phyloP scores from a whole-genome alignment of 305 asterid genomes.

The Lippia alba region DNA sequence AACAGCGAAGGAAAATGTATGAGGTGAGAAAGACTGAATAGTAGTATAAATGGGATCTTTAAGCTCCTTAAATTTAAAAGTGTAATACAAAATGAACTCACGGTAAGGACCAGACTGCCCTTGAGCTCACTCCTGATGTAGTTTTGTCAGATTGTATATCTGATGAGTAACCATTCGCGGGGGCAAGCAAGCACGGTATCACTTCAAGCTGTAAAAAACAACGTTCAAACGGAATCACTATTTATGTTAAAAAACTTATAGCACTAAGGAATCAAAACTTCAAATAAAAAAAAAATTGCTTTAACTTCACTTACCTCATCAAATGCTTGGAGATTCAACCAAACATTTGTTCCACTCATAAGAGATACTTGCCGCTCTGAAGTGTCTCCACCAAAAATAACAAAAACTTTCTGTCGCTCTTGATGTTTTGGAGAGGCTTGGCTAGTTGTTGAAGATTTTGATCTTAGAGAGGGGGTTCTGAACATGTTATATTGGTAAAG shows the following conservation, averaged over 20 bases:
- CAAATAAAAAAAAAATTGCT: neutral
- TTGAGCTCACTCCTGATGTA: constrained; percentile 45
- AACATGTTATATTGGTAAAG: constrained; percentile 49
- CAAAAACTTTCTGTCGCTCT: constrained; percentile 61
- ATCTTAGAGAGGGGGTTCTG: constrained; percentile 50
- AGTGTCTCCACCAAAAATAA: constrained; percentile 88
- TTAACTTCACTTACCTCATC: constrained; percentile 65
- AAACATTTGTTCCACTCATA: constrained; percentile 97
- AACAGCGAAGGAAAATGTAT: constrained; percentile 20
- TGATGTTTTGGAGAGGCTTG: constrained; percentile 38
- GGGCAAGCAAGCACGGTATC: constrained; percentile 81
- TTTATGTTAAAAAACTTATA: constrained; percentile 7
- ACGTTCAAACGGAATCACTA: constrained; percentile 25
- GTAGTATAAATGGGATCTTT: constrained; percentile 17
- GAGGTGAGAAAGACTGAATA: neutral
- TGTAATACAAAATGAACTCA: constrained; percentile 46
- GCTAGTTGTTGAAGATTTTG: constrained; percentile 43
- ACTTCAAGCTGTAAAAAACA: constrained; percentile 77
- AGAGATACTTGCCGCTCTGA: constrained; percentile 98
- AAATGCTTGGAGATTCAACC: constrained; percentile 84
- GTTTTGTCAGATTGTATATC: constrained; percentile 39
- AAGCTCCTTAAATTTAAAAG: constrained; percentile 3
- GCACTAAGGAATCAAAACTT: neutral
- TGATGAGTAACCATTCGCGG: constrained; percentile 47
- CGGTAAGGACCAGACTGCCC: constrained; percentile 90